These are phyloP conservation scores for Beauveria pseudobassiana DNA, from an alignment of 2,329 filamentous ascomycete species.

Conservation along the genomic window DNA sequence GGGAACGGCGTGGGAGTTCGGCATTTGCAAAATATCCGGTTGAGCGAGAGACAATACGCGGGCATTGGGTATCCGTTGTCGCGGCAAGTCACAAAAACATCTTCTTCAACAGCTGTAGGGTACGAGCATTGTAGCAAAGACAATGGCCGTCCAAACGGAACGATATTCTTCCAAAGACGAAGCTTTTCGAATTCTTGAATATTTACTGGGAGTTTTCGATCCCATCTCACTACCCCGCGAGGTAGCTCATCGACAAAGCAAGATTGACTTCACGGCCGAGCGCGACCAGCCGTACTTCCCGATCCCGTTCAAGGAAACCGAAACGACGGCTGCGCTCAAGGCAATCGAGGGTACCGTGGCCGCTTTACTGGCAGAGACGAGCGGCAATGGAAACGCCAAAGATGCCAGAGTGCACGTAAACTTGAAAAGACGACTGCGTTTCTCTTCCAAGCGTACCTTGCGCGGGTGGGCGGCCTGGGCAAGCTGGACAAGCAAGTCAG, in stretches of 20 bases:
- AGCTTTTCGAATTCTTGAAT: conserved; percentile 18
- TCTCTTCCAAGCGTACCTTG: conserved; percentile 31
- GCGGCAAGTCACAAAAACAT: not conserved
- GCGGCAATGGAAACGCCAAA: conserved; percentile 10
- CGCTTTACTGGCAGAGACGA: conserved; percentile 23
- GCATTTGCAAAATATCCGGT: not conserved
- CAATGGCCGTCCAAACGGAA: not conserved
- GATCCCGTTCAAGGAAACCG: conserved; percentile 40
- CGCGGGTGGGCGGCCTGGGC: conserved; percentile 29
- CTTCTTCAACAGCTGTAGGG: not conserved
- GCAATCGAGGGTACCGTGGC: conserved; percentile 32
- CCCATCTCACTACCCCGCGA: conserved; percentile 22
- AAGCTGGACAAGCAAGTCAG: conserved; percentile 30
- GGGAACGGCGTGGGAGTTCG: not conserved
- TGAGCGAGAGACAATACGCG: not conserved
- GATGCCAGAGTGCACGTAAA: conserved; percentile 22
- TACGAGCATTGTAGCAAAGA: not conserved
- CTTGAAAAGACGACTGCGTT: conserved; percentile 34
- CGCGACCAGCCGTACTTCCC: conserved; percentile 36
- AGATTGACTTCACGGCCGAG: conserved; percentile 26
- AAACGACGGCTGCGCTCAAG: conserved; percentile 35
- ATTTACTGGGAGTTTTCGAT: conserved; percentile 21
- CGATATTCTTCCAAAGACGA: conserved; percentile 21
- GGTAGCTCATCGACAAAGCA: conserved; percentile 17
- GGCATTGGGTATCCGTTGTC: not conserved